Evolutionary conservation across 1,284 basidiomycete genomes (phyloP).

Genomic region (Microbotryomycetes sp.): DNA sequence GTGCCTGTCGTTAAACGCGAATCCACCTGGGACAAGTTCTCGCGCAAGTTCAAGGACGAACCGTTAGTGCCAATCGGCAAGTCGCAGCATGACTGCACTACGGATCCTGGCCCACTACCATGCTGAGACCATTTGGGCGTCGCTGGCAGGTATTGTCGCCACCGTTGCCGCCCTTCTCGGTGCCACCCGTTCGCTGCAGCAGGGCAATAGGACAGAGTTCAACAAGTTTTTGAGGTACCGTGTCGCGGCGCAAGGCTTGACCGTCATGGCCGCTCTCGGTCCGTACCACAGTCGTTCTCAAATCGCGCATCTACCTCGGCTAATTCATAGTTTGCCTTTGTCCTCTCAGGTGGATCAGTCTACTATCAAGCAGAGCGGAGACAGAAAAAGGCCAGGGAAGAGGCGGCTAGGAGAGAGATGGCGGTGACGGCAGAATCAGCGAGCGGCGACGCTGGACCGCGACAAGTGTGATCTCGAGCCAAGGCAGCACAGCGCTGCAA

Average conservation of each 20-base stretch:
- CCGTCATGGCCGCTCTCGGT: constrained; percentile 30
- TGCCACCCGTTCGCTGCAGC: constrained; percentile 32
- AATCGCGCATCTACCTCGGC: background rate
- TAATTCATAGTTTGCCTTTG: background rate
- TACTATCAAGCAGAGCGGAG: constrained; percentile 21
- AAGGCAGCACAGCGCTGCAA: too few species aligned
- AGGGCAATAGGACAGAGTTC: constrained; percentile 36
- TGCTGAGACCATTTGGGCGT: too few species aligned
- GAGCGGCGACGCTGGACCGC: too few species aligned
- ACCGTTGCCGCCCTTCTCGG: constrained; percentile 33
- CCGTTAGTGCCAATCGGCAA: constrained; percentile 35
- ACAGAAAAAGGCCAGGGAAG: constrained; percentile 8
- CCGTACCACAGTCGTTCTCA: background rate
- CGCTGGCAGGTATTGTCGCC: constrained; percentile 29
- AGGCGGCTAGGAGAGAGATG: constrained; percentile 1
- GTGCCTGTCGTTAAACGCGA: constrained; percentile 5
- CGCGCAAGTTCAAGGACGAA: constrained; percentile 35
- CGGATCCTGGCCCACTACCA: too few species aligned
- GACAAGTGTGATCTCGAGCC: too few species aligned
- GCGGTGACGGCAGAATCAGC: background rate
- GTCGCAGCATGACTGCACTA: background rate
- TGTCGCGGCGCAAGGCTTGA: constrained; percentile 35
- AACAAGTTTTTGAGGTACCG: constrained; percentile 35
- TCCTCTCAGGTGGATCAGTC: constrained; percentile 25
- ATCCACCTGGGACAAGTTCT: constrained; percentile 24